Evolutionary conservation across 257 asterid species (phyloP).

Genomic region (Penstemon davidsonii): DNA sequence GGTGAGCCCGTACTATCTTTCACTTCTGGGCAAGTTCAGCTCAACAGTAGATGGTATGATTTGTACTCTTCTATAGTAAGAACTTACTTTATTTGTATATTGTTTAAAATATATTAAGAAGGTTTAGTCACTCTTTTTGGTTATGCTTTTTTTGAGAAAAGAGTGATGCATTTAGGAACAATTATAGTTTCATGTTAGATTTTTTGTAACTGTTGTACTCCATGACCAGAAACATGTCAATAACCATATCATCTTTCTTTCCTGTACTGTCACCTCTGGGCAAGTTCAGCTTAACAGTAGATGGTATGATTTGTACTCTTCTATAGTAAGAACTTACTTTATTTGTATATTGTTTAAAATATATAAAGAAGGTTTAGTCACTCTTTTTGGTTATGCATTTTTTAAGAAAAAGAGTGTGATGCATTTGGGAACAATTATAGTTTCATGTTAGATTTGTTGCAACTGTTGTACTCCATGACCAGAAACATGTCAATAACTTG

Average conservation of each 20-base stretch:
- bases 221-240: conserved; percentile 8
- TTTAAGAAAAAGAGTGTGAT: neutral
- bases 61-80: conserved; percentile 22
- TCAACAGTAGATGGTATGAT: conserved; percentile 80
- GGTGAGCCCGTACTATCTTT: conserved; percentile 77
- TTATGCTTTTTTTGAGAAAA: neutral
- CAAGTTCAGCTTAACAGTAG: conserved; percentile 70
- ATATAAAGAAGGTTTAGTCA: conserved; percentile 11
- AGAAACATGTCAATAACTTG: conserved; percentile 1
- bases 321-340: conserved; percentile 7
- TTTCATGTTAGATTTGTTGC: neutral
- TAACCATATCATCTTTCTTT: conserved; percentile 2
- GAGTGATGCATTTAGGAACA: neutral
- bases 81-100: neutral
- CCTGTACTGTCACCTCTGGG: conserved; percentile 39
- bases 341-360: neutral
- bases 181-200: neutral
- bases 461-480: conserved; percentile 1
- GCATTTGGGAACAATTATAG: neutral
- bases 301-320: conserved; percentile 56
- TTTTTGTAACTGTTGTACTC: neutral
- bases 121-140: neutral
- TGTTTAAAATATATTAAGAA: conserved; percentile 9
- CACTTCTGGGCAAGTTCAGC: conserved; percentile 63
- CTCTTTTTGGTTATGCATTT: neutral